phyloP scores from a whole-genome alignment of 352 stramenopile species.

The Phytophthora aleatoria region DNA sequence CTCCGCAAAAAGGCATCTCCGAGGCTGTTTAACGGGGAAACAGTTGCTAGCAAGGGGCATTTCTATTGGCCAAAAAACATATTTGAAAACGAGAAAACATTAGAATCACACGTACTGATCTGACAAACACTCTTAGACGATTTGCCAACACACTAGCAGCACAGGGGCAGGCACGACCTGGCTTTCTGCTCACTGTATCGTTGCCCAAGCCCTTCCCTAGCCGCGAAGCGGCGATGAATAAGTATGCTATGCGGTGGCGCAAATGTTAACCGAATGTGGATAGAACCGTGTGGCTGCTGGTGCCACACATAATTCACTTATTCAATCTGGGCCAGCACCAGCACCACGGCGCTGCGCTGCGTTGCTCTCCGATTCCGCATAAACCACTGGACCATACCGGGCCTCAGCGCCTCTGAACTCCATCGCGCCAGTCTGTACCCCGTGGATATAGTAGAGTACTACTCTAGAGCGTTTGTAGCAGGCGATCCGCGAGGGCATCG shows the following conservation, averaged over 20 bases:
- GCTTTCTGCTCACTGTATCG: background rate
- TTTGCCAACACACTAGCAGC: background rate
- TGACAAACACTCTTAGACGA: background rate
- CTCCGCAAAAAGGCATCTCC: too few species aligned
- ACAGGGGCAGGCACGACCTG: background rate
- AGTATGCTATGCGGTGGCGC: background rate
- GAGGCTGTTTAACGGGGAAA: too few species aligned
- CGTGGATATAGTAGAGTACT: background rate
- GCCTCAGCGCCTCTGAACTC: background rate
- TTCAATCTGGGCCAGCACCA: too few species aligned
- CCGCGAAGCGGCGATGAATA: too few species aligned
- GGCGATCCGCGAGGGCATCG: background rate
- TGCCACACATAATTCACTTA: too few species aligned
- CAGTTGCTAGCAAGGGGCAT: too few species aligned
- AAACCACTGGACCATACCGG: background rate
- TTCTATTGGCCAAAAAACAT: too few species aligned
- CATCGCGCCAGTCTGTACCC: background rate
- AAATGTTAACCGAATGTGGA: background rate
- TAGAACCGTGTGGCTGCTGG: too few species aligned
- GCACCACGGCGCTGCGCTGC: background rate
- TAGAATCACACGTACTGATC: background rate
- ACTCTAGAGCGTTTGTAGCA: background rate
- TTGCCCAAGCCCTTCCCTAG: background rate
- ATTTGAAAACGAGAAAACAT: too few species aligned
- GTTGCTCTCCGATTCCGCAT: too few species aligned